A percentile compares a stretch with the other conserved stretches of the same genome.
phyloP scores from a whole-genome alignment of 805 yeast species.

The Komagataella mondaviorum region DNA sequence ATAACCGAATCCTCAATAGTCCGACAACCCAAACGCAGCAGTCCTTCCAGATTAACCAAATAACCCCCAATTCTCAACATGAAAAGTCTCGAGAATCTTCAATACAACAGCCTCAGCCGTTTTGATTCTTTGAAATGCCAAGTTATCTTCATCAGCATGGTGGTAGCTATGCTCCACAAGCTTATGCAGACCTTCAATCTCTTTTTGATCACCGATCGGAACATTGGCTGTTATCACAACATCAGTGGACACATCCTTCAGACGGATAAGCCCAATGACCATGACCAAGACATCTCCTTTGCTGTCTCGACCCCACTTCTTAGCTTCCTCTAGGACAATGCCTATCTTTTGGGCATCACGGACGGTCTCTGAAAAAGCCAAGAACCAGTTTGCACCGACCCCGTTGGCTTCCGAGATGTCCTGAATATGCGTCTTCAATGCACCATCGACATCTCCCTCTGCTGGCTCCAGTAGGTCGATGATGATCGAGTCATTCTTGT shows the following conservation, averaged over 20 bases:
- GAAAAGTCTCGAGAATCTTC: slow-evolving; percentile 14
- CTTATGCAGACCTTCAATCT: slow-evolving; percentile 12
- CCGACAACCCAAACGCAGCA: not conserved
- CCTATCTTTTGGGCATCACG: slow-evolving; percentile 7
- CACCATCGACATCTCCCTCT: slow-evolving; percentile 22
- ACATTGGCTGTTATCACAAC: slow-evolving; percentile 45
- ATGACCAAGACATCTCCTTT: slow-evolving; percentile 25
- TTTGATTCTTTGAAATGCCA: slow-evolving; percentile 15
- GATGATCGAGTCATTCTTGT: slow-evolving; percentile 41
- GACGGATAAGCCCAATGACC: slow-evolving; percentile 43
- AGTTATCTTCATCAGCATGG: slow-evolving; percentile 3
- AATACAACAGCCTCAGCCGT: slow-evolving; percentile 13
- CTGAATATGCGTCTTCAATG: slow-evolving; percentile 36
- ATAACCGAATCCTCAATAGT: not conserved
- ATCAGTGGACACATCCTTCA: slow-evolving; percentile 42
- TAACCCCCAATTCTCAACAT: slow-evolving; percentile 32
- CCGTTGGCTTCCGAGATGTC: slow-evolving; percentile 38
- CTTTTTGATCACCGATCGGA: slow-evolving; percentile 25
- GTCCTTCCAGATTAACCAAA: slow-evolving; percentile 18
- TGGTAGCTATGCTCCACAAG: slow-evolving; percentile 2
- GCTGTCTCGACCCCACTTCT: slow-evolving; percentile 37
- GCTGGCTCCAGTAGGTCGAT: slow-evolving; percentile 50
- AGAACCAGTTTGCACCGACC: slow-evolving; percentile 14
- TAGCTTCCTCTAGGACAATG: slow-evolving; percentile 26
- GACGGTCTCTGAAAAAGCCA: not conserved